Evolutionary conservation across 768 basidiomycete species (phyloP).

Genomic region (Lepiota venenata): DNA sequence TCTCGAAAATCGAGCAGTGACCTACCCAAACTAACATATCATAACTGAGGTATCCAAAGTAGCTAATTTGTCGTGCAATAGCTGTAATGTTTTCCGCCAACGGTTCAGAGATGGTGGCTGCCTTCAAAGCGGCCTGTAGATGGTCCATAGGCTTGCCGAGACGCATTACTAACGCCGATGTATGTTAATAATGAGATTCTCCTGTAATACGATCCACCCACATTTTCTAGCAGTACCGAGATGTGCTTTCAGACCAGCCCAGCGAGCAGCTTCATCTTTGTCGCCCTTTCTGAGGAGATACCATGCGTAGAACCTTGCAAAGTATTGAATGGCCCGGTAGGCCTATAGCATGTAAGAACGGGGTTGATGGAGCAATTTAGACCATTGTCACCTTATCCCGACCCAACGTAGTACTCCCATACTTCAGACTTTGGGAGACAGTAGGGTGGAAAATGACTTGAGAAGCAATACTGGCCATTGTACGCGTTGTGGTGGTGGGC

Average conservation of each 20-base stretch:
- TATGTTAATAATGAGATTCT: not conserved
- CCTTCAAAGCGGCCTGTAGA: conserved; percentile 83
- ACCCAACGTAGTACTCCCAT: conserved; percentile 78
- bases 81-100: conserved; percentile 72
- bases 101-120: conserved; percentile 51
- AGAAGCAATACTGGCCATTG: conserved; percentile 54
- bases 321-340: conserved; percentile 90
- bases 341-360: conserved; percentile 41
- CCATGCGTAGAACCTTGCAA: conserved; percentile 88
- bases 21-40: conserved; percentile 87
- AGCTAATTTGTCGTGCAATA: conserved; percentile 80
- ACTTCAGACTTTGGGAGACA: conserved; percentile 71
- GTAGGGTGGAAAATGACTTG: conserved; percentile 86
- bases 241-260: conserved; percentile 83
- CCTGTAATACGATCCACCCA: conserved; percentile 30
- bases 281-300: conserved; percentile 65
- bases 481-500: conserved; percentile 7
- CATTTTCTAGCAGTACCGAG: conserved; percentile 85
- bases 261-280: conserved; percentile 68
- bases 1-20: not conserved
- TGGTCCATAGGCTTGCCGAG: conserved; percentile 94
- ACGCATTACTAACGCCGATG: conserved; percentile 67
- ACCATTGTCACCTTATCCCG: conserved; percentile 74
- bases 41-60: conserved; percentile 83
- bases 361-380: not conserved